These are phyloP conservation scores for Flaveria brownii DNA, from an alignment of 129 eudicot species.

Conservation along the genomic window DNA sequence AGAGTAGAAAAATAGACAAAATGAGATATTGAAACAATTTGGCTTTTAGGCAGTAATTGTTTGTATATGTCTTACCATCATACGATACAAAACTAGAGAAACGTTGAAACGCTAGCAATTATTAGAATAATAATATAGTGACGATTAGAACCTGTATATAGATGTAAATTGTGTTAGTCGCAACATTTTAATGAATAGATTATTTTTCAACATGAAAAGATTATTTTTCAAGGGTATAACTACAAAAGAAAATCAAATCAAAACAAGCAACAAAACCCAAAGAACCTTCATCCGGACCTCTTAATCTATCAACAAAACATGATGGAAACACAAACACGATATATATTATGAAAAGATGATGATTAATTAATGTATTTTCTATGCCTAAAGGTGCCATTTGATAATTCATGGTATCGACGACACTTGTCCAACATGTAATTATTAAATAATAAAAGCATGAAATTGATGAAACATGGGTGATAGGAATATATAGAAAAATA, in stretches of 20 bases:
- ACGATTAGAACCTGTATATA: too few relatives aligned
- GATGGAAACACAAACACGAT: slow-evolving; percentile 4
- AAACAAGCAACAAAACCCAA: not conserved
- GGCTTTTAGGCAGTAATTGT: too few relatives aligned
- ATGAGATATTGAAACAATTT: too few relatives aligned
- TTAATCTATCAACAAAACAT: not conserved
- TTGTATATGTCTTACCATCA: too few relatives aligned
- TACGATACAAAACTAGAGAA: too few relatives aligned
- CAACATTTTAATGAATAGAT: not conserved
- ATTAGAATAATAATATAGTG: too few relatives aligned
- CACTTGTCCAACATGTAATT: slow-evolving; percentile 14
- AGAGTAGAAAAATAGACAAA: too few relatives aligned
- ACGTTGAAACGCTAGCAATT: too few relatives aligned
- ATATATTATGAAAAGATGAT: slow-evolving; percentile 11
- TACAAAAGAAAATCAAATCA: not conserved
- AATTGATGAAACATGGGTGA: slow-evolving; percentile 12
- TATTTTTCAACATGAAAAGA: slow-evolving; percentile 14
- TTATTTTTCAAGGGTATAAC: not conserved
- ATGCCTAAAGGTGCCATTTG: not conserved
- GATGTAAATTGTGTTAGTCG: too few relatives aligned
- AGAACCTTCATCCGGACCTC: not conserved
- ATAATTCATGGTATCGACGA: slow-evolving; percentile 2
- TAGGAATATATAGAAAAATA: slow-evolving; percentile 7
- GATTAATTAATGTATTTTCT: not conserved
- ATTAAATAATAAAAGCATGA: slow-evolving; percentile 1